A percentile compares a stretch with the other conserved stretches of the same genome.
phyloP scores from a whole-genome alignment of 176 grass and related monocot genomes.

The Microstegium vimineum region DNA sequence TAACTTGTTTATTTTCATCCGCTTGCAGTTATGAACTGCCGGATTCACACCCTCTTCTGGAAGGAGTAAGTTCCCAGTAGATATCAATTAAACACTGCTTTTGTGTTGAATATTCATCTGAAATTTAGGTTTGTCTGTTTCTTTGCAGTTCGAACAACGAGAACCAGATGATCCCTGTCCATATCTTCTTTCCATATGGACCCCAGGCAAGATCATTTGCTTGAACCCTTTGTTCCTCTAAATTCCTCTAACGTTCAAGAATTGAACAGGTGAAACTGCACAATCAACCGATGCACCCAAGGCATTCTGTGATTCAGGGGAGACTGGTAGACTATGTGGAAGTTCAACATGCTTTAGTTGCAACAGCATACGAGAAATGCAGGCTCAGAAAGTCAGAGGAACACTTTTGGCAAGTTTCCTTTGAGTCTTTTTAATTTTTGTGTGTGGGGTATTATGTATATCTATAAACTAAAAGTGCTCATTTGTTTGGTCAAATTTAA shows the following conservation, averaged over 20 bases:
- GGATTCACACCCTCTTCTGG: slow-evolving; percentile 61
- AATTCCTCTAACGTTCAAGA: slow-evolving; percentile 12
- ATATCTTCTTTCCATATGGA: slow-evolving; percentile 91
- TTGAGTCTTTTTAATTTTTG: background rate
- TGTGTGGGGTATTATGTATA: slow-evolving; percentile 14
- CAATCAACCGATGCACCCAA: slow-evolving; percentile 73
- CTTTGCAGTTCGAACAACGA: slow-evolving; percentile 58
- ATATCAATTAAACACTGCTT: slow-evolving; percentile 1
- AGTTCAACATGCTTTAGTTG: slow-evolving; percentile 60
- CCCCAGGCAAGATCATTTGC: slow-evolving; percentile 56
- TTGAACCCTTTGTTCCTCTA: background rate
- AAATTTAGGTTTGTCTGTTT: slow-evolving; percentile 27
- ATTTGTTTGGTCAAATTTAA: slow-evolving; percentile 42
- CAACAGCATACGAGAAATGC: slow-evolving; percentile 62
- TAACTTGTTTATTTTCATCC: slow-evolving; percentile 32
- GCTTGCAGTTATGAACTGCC: slow-evolving; percentile 80
- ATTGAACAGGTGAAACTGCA: slow-evolving; percentile 65
- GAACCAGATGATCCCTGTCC: slow-evolving; percentile 76
- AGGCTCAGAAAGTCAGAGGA: slow-evolving; percentile 69
- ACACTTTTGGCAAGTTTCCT: slow-evolving; percentile 62
- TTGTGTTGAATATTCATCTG: slow-evolving; percentile 1
- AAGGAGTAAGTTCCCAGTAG: slow-evolving; percentile 50
- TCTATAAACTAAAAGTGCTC: slow-evolving; percentile 18
- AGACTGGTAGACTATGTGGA: slow-evolving; percentile 61
- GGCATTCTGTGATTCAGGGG: slow-evolving; percentile 60